These are phyloP conservation scores for Auriculariales sp. DNA, from an alignment of 768 basidiomycete genomes.

Conservation along the genomic window DNA sequence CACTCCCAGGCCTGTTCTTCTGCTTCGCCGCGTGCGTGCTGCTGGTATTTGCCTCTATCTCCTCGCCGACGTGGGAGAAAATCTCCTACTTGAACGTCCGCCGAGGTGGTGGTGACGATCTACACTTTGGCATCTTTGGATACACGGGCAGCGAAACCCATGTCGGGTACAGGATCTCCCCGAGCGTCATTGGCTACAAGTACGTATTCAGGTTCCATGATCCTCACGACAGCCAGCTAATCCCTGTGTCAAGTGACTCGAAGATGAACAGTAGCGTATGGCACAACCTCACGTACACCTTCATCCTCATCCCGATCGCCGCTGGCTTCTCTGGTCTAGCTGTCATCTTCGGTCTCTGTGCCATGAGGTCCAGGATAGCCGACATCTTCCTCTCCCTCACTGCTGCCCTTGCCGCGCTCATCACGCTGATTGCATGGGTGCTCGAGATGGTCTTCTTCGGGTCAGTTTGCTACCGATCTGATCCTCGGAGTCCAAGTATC, in stretches of 20 bases:
- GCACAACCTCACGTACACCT: constrained; percentile 53
- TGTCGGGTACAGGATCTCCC: constrained; percentile 45
- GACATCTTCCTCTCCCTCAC: constrained; percentile 66
- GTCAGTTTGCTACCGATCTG: no score
- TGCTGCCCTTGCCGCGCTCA: constrained; percentile 50
- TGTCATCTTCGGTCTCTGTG: constrained; percentile 54
- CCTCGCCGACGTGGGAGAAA: constrained; percentile 56
- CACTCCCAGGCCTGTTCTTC: constrained; percentile 55
- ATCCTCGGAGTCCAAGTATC: no score
- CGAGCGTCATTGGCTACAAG: constrained; percentile 21
- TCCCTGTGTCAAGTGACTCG: constrained; percentile 18
- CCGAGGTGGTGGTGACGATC: constrained; percentile 16
- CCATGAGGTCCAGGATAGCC: constrained; percentile 45
- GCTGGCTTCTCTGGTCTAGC: constrained; percentile 54
- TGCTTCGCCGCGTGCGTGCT: constrained; percentile 57
- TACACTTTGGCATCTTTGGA: constrained; percentile 66
- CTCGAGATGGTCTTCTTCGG: constrained; percentile 74
- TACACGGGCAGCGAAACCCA: constrained; percentile 38
- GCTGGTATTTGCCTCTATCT: constrained; percentile 61
- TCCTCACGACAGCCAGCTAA: neutral
- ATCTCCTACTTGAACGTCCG: constrained; percentile 53
- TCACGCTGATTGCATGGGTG: constrained; percentile 54
- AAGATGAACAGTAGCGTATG: constrained; percentile 37
- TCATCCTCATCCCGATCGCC: constrained; percentile 71
- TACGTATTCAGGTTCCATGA: constrained; percentile 16